Evolutionary conservation across 805 yeast species (phyloP), one percentile per base, ranked within the genome.

Genomic region (Wickerhamiella cacticola): DNA sequence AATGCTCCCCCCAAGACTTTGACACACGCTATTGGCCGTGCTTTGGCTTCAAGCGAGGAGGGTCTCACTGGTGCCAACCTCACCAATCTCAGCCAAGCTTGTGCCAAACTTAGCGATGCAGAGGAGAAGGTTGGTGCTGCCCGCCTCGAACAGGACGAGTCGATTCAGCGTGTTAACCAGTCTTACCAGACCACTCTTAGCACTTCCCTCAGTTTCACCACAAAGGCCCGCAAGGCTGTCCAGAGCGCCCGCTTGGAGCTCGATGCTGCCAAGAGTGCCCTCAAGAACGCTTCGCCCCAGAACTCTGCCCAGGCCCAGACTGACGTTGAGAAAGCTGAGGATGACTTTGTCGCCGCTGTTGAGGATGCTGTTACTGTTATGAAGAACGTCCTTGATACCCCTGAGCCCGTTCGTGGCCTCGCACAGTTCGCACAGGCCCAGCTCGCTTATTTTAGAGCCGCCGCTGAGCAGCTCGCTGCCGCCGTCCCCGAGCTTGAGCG

Each of bases 321-420:
- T 44, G 75, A 78, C 53, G 79, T 85, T 74, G 94, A 85, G 65
- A 75, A 79, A 52, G 78, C 85, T 45, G 95, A 85, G 67, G 95
- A 85, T 59, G 88, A 57, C 59, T 85, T 85, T 63, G 94, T 92
- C 41, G 84, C 82, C 56, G 81, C 88, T 21, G 86, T 86, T 29
- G 95, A 85, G 67, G 92, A 82, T 59, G 92, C 94, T 34, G 85
- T 84, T 48, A 69, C 78, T 34, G 76, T 81, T 51, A 80, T 85
- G 88, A 84, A 80, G 68, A 79, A 80, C 60, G 88, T 82, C 24
- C 74, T 85, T 55, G 79, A 79, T 49, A 71, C 78, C 48, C 78
- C 87, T 18, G 74, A 77, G 56, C 81, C 87, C 15, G 70, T 82
- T 55, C 73, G 76, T 45, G 80, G 79, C 61, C 67, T 84, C 50